Evolutionary conservation across 805 yeast species (phyloP), one percentile per base, ranked within the genome.

Genomic region (Wickerhamiella musiphila): DNA sequence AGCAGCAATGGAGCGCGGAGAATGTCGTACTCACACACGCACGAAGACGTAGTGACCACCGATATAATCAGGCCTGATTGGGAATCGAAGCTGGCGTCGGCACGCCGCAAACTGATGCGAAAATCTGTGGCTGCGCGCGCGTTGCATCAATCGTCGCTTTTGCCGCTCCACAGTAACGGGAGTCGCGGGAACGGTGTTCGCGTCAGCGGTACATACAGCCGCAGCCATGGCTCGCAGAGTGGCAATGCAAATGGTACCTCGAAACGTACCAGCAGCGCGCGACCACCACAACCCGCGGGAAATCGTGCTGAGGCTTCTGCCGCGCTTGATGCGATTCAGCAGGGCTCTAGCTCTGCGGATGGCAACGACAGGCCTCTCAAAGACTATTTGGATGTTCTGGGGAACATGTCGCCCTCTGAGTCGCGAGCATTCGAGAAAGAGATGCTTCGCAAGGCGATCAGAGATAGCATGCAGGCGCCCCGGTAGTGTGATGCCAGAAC

Each of bases 71-170:
- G 95, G 32, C 96, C 98, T 1, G 94, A 81, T 48, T 86, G 98
- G 98, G 83, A 79, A 45, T 55, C 62, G 13, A 77, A 72, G 40
- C 63, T 86, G 29, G 60, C 65, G 6, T 63, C 69, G 31, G 93
- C 94, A 4, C 66, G 84, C 32, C 65, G 73, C 36, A 73, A 73
- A 41, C 57, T 82, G 22, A 94, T 93, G 0, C 66, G 93, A 36
- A 66, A 82, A 46, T 74, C 94, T 0, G 95, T 95, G 0, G 81
- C 93, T 10, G 96, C 96, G 0, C 79, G 81, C 21, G 94, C 94
- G 1, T 68, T 86, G 24, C 96, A 86, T 54, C 84, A 93, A 2
- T 72, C 92, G 9, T 82, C 83, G 35, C 65, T 81, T 45, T 49
- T 82, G 20, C 60, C 75, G 11, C 35, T 31, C 17, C n/a, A n/a